Percentiles rank a stretch among this genome's conserved stretches.
Conservation (phyloP, 305 asterid genomes). For the Rubia tinctorum region DNA sequence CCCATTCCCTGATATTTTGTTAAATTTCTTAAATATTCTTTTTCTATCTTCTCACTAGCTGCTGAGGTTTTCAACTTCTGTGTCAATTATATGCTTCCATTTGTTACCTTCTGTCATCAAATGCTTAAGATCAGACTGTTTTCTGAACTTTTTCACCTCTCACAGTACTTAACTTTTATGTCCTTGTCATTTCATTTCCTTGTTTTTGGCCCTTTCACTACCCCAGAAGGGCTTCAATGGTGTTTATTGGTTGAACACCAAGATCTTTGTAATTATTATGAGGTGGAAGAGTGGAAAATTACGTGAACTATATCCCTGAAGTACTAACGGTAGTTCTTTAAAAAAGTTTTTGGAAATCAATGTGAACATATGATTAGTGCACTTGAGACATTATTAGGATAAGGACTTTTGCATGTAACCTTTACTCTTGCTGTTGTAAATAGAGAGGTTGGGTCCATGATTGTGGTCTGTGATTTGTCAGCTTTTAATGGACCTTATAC, state of each 20-base stretch:
- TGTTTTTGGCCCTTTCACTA: not conserved
- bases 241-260: not conserved
- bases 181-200: constrained; percentile 7
- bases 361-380: not conserved
- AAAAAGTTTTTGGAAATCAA: not conserved
- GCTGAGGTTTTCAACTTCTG: not conserved
- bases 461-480: constrained; percentile 1
- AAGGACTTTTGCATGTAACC: not conserved
- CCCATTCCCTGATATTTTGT: not conserved
- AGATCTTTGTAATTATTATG: not conserved
- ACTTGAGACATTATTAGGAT: not conserved
- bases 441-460: not conserved
- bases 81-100: not conserved
- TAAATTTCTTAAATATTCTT: not conserved
- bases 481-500: not conserved
- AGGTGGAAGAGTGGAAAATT: not conserved
- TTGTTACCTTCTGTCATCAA: not conserved
- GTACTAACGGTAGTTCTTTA: not conserved
- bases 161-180: not conserved
- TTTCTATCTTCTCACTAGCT: constrained; percentile 12
- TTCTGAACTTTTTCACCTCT: too few species aligned
- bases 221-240: too few species aligned
- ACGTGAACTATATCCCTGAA: not conserved
- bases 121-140: not conserved
- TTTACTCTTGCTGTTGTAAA: constrained; percentile 1